Base-by-base conservation (phyloP, 805 yeast genomes). In the Spencermartinsiella europaea region DNA sequence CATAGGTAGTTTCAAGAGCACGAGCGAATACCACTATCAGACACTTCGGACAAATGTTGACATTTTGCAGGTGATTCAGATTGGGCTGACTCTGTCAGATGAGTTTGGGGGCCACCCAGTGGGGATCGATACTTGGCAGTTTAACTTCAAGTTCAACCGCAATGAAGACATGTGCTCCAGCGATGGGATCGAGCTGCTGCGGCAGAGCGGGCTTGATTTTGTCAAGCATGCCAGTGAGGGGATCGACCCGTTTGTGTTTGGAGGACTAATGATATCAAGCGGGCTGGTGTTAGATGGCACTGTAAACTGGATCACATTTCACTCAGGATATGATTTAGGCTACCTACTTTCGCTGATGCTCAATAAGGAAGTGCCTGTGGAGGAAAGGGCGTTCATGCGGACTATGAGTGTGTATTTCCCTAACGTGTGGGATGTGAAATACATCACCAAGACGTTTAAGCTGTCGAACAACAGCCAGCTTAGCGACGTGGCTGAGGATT, bases 291-390 rank as follows among this genome's bases (percentile, higher is more conserved):
- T 93, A 57, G 81, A 86, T 56, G 73, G 74, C 22, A 68, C 76
- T 31, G 77, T 87, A 39, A 80, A 82, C 44, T 93, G 99, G 99
- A 74, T 88, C 44, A 83, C 95, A 50, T 93, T 84, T 68, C 97
- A 93, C 64, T 82, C 81, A 1, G 99, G 98, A 10, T 93, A 93
- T 66, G 99, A 93, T 64, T 77, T 90, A 62, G 99, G 98, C 1
- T 90, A 90, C 64, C 70, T 93, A 49, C 69, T 89, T 14, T 80
- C 95, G 41, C 72, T 88, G 53, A 71, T 91, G 61, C 79, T 83
- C 56, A 86, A 87, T 65, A 76, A 79, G 42, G 68, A 73, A 41
- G 83, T 91, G 74, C 98, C 98, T 0, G 76, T 76, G 22, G 85
- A 82, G 54, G 90, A 85, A 62, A 77, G 78, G 35, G 95, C 83